A percentile compares a stretch with the other conserved stretches of the same genome.
phyloP scores from a whole-genome alignment of 2,329 filamentous ascomycete genomes.

The Aspergillus pseudonomiae region DNA sequence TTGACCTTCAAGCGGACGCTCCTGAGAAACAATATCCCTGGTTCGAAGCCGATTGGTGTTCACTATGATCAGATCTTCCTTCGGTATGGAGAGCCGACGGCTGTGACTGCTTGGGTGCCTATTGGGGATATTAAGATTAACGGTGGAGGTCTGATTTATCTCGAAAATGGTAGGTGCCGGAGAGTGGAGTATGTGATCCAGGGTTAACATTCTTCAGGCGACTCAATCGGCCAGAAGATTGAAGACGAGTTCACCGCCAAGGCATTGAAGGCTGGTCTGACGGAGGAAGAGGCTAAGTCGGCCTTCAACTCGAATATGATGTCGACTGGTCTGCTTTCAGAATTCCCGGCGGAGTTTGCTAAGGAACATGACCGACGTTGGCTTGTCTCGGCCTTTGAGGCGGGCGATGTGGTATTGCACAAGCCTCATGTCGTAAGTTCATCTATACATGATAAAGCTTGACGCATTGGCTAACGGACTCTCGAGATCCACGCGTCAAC shows the following conservation, averaged over 20 bases:
- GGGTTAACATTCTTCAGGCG: conserved; percentile 30
- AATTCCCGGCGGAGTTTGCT: conserved; percentile 52
- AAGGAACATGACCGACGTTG: conserved; percentile 49
- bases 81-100: conserved; percentile 57
- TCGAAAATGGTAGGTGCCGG: conserved; percentile 49
- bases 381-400: conserved; percentile 58
- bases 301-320: conserved; percentile 66
- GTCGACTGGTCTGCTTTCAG: conserved; percentile 55
- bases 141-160: conserved; percentile 62
- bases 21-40: conserved; percentile 60
- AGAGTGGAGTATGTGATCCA: not conserved
- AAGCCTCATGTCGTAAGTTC: conserved; percentile 40
- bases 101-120: conserved; percentile 61
- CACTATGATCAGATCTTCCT: conserved; percentile 65
- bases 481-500: conserved; percentile 60
- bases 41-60: conserved; percentile 61
- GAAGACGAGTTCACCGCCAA: conserved; percentile 47
- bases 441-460: not conserved
- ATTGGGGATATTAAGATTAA: conserved; percentile 58
- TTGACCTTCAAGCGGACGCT: conserved; percentile 53
- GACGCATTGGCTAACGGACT: not conserved
- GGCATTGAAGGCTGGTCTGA: conserved; percentile 53
- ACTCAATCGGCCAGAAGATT: conserved; percentile 52
- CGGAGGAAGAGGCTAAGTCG: conserved; percentile 54
- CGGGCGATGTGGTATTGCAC: conserved; percentile 54